Evolutionary conservation across 345 rosid genomes (phyloP).

Genomic region (Corchorus capsularis): DNA sequence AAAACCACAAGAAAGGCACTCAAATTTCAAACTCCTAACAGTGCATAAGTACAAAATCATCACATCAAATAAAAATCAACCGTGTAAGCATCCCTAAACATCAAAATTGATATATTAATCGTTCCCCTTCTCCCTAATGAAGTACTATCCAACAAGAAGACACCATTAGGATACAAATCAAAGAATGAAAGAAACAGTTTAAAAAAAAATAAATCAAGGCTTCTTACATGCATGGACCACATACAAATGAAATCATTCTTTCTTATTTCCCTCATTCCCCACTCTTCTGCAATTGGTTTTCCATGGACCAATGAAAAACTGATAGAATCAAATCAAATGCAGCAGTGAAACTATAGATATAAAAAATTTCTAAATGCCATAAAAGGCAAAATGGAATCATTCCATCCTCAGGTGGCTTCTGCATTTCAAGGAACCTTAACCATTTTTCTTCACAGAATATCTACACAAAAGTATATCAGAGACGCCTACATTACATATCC

Average conservation of each 20-base stretch:
- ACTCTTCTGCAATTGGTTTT: neutral
- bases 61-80: neutral
- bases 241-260: slow-evolving; percentile 5
- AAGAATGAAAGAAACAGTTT: neutral
- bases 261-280: neutral
- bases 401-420: neutral
- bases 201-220: neutral
- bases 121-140: neutral
- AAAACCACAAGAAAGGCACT: neutral
- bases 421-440: neutral
- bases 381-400: slow-evolving; percentile 11
- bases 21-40: neutral
- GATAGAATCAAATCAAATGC: neutral
- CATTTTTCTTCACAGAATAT: neutral
- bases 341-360: slow-evolving; percentile 6
- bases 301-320: neutral
- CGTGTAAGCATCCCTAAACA: neutral
- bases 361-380: slow-evolving; percentile 4
- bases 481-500: neutral
- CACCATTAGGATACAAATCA: slow-evolving; percentile 5
- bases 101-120: neutral
- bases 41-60: neutral
- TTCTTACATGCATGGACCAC: slow-evolving; percentile 20
- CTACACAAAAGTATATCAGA: neutral
- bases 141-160: neutral